Conservation (phyloP, 2,329 filamentous ascomycete genomes). For the Xylaria sp. region DNA sequence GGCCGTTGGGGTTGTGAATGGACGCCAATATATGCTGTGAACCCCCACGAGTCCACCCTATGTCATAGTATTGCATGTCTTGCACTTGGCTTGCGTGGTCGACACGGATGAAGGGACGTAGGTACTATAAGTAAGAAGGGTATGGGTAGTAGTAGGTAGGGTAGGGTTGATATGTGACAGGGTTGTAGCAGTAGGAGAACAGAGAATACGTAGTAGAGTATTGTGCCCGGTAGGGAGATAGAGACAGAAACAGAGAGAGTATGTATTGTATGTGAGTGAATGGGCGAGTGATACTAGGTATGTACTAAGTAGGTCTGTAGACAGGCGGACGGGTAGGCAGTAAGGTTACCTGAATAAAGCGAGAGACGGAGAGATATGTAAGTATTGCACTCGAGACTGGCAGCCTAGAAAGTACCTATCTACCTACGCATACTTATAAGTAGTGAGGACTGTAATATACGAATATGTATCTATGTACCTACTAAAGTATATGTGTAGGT, state of each 20-base stretch:
- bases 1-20: slow-evolving; percentile 40
- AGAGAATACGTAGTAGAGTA: not conserved
- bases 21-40: slow-evolving; percentile 44
- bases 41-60: slow-evolving; percentile 48
- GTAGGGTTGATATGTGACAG: slow-evolving; percentile 10
- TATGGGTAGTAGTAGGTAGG: not conserved
- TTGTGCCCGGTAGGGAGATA: not conserved
- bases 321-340: not conserved
- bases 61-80: slow-evolving; percentile 36
- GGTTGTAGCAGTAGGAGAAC: not conserved
- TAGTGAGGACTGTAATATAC: not conserved
- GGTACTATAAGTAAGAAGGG: not conserved
- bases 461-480: too few species aligned
- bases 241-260: not conserved
- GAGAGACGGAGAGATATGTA: too few species aligned
- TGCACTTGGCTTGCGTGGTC: slow-evolving; percentile 35
- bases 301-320: too few species aligned
- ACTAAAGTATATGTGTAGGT: too few species aligned
- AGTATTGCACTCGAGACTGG: not conserved
- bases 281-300: not conserved
- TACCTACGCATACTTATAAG: not conserved
- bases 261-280: not conserved
- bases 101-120: slow-evolving; percentile 31
- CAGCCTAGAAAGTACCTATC: not conserved
- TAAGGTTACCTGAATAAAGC: not conserved